These are phyloP conservation scores for Plasmodium inui DNA, from an alignment of 169 alveolate genomes.

Conservation along the genomic window DNA sequence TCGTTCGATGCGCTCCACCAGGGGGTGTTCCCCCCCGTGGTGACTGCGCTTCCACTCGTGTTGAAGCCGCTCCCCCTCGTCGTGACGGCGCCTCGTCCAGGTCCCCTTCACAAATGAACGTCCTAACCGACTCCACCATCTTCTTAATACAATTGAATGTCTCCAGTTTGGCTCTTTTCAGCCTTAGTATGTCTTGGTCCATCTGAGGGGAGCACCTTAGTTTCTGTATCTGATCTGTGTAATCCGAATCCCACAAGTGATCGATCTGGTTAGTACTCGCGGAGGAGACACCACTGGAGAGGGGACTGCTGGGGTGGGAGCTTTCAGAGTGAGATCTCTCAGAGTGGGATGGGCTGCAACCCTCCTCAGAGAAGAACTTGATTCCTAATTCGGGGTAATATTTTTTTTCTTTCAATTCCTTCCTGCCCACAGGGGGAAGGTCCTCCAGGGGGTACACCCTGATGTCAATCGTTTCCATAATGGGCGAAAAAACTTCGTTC, in stretches of 20 bases:
- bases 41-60: neutral
- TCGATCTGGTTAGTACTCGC: neutral
- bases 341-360: neutral
- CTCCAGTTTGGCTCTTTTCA: slow-evolving; percentile 40
- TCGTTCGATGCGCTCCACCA: neutral
- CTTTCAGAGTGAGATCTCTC: neutral
- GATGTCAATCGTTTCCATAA: neutral
- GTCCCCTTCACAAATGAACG: neutral
- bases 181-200: slow-evolving; percentile 24
- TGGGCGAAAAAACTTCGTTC: slow-evolving; percentile 28
- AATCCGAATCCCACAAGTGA: slow-evolving; percentile 18
- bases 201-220: neutral
- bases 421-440: neutral
- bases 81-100: neutral
- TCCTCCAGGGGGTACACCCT: neutral
- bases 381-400: slow-evolving; percentile 28
- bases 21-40: neutral
- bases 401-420: slow-evolving; percentile 32
- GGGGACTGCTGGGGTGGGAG: neutral
- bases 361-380: neutral
- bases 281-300: neutral
- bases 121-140: slow-evolving; percentile 14
- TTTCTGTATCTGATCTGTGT: neutral
- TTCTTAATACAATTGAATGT: slow-evolving; percentile 61
- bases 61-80: neutral